These are phyloP conservation scores for Microdochium paspali DNA, from an alignment of 2,329 filamentous ascomycete genomes.

Conservation along the genomic window DNA sequence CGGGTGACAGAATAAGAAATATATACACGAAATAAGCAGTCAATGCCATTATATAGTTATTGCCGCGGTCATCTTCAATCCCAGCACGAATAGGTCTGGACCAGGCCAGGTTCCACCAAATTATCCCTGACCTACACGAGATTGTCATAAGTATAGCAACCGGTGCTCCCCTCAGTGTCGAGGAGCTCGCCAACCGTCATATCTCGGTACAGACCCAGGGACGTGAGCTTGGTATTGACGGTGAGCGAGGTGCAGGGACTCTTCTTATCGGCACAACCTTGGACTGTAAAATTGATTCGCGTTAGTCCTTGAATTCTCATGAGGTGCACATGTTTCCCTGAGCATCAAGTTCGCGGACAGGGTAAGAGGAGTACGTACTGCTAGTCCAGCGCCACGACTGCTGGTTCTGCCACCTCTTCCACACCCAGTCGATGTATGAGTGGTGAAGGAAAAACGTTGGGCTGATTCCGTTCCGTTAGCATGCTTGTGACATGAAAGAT, in stretches of 20 bases:
- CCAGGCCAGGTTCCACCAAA: no score
- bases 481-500: background rate
- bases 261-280: constrained; percentile 11
- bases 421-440: constrained; percentile 17
- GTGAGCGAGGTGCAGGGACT: constrained; percentile 15
- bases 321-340: no score
- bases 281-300: constrained; percentile 6
- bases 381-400: constrained; percentile 11
- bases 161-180: constrained; percentile 12
- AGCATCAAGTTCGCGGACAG: no score
- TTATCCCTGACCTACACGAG: background rate
- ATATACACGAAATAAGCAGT: no score
- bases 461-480: background rate
- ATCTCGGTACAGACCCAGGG: constrained; percentile 15
- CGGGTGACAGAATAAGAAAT: no score
- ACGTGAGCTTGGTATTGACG: constrained; percentile 16
- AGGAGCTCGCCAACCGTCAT: constrained; percentile 15
- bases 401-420: constrained; percentile 17
- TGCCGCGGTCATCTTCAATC: no score
- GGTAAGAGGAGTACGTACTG: background rate
- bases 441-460: constrained; percentile 24
- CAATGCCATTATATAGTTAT: no score
- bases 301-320: no score
- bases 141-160: constrained; percentile 17
- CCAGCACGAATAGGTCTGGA: no score